Percentiles rank a stretch among this genome's conserved stretches.
Conservation (phyloP, 73 alveolate species). For the Tetrahymena elliotti region DNA sequence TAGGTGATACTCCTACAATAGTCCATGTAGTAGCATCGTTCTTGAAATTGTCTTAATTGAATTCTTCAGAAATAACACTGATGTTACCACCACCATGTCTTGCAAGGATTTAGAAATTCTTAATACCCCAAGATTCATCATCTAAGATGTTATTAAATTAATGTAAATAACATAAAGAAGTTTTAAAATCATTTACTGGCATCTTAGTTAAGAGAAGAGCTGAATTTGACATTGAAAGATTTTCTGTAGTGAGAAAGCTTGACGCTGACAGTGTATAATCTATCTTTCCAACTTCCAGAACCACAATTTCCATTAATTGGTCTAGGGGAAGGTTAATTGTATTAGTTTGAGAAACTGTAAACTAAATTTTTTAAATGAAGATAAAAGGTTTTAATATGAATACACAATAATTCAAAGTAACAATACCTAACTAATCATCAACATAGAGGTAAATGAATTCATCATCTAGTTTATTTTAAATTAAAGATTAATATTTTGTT, state of each 20-base stretch:
- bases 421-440: not conserved
- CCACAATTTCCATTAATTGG: not conserved
- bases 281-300: not conserved
- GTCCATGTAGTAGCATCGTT: not conserved
- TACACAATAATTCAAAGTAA: not conserved
- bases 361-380: not conserved
- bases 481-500: not conserved
- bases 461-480: not conserved
- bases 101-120: not conserved
- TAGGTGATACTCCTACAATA: not conserved
- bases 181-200: not conserved
- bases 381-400: not conserved
- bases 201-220: not conserved
- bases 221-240: not conserved
- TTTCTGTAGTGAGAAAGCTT: not conserved
- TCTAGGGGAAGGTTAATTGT: not conserved
- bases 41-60: not conserved
- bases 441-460: not conserved
- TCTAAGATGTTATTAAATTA: not conserved
- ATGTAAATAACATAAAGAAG: not conserved
- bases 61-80: not conserved
- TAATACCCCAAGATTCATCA: not conserved
- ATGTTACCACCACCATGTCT: not conserved
- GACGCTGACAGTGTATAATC: not conserved
- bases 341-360: not conserved